These are phyloP conservation scores for Penicillium sp. DNA, from an alignment of 2,329 filamentous ascomycete species.

Conservation along the genomic window DNA sequence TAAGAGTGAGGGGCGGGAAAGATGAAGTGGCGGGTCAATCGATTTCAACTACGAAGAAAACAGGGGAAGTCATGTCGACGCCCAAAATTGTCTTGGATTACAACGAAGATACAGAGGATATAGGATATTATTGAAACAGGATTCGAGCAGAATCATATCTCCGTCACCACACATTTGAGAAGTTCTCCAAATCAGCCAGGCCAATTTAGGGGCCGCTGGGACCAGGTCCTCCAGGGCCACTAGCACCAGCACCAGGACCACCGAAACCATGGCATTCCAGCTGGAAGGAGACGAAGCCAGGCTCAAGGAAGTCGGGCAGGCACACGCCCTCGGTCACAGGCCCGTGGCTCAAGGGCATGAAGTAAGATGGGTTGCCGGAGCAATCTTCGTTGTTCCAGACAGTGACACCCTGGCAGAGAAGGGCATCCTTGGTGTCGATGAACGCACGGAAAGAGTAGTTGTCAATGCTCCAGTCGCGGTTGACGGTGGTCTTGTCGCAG, in stretches of 20 bases:
- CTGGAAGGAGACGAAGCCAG: conserved; percentile 18
- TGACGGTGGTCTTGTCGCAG: conserved; percentile 19
- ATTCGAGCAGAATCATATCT: conserved; percentile 4
- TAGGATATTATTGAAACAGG: conserved; percentile 8
- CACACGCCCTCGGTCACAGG: conserved; percentile 15
- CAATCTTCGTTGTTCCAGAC: conserved; percentile 22
- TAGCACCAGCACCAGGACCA: background rate
- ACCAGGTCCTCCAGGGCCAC: too few species aligned
- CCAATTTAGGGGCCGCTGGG: too few species aligned
- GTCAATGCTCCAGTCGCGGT: conserved; percentile 21
- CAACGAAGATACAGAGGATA: conserved; percentile 11
- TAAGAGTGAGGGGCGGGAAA: conserved; percentile 1
- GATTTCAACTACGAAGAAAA: too few species aligned
- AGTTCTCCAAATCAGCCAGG: too few species aligned
- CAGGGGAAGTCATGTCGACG: too few species aligned
- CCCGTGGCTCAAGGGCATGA: conserved; percentile 14
- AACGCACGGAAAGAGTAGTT: conserved; percentile 16
- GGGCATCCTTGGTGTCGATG: conserved; percentile 19
- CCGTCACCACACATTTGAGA: background rate
- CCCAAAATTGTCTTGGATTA: conserved; percentile 6
- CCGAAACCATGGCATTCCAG: conserved; percentile 13
- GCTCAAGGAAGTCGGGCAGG: conserved; percentile 17
- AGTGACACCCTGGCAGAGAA: conserved; percentile 14
- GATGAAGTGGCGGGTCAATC: background rate
- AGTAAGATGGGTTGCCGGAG: conserved; percentile 13